Conservation (phyloP, 495 filamentous ascomycete genomes). For the Umbilicaria muhlenbergii region DNA sequence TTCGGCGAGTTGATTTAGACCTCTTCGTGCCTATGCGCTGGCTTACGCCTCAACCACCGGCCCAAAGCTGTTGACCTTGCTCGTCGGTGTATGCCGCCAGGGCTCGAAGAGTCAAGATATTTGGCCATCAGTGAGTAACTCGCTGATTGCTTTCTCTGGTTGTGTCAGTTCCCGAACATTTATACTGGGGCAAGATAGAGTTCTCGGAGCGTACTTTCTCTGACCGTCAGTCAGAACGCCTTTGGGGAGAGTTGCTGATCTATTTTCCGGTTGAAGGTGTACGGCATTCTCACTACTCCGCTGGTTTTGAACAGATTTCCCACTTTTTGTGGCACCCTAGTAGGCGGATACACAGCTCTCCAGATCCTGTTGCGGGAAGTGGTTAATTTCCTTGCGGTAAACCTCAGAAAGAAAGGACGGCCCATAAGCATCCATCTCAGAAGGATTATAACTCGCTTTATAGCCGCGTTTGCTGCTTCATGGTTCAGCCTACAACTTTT, state of each 20-base stretch:
- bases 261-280: neutral
- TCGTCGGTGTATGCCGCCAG: neutral
- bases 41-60: slow-evolving; percentile 5
- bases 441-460: slow-evolving; percentile 20
- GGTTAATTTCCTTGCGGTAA: slow-evolving; percentile 1
- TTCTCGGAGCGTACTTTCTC: slow-evolving; percentile 34
- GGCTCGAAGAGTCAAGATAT: too few relatives aligned
- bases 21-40: slow-evolving; percentile 7
- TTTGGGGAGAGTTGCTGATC: neutral
- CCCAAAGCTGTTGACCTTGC: slow-evolving; percentile 6
- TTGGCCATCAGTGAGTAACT: slow-evolving; percentile 2
- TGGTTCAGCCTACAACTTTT: slow-evolving; percentile 32
- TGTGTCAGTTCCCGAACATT: slow-evolving; percentile 19
- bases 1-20: neutral
- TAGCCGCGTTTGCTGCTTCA: slow-evolving; percentile 28
- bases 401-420: neutral
- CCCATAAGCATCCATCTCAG: neutral
- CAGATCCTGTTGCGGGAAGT: slow-evolving; percentile 26
- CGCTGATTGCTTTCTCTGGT: slow-evolving; percentile 19
- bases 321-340: slow-evolving; percentile 61
- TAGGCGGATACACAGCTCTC: slow-evolving; percentile 65
- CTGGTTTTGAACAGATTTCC: slow-evolving; percentile 46
- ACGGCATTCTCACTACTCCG: slow-evolving; percentile 19
- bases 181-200: slow-evolving; percentile 16
- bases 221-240: slow-evolving; percentile 7